Conservation (phyloP, 805 yeast genomes). For the Gaillardinia entomophila region DNA sequence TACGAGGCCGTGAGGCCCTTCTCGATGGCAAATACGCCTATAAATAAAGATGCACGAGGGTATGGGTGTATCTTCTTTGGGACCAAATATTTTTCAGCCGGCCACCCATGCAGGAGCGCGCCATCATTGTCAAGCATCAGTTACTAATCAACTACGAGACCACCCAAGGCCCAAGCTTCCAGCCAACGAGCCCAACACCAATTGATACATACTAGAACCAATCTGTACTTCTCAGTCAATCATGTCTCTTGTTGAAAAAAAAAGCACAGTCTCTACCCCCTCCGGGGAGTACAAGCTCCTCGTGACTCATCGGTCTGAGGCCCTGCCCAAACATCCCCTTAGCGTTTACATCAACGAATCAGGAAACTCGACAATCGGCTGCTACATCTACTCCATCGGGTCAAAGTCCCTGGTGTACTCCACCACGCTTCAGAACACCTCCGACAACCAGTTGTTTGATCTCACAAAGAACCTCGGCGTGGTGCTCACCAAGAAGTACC, state of each 20-base stretch:
- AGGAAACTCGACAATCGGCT: constrained; percentile 28
- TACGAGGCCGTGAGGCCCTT: no score
- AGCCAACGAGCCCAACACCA: no score
- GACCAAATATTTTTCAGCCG: no score
- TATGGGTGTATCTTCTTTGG: no score
- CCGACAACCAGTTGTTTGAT: constrained; percentile 37
- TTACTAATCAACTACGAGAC: constrained; percentile 6
- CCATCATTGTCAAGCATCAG: not conserved
- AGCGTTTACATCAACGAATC: constrained; percentile 24
- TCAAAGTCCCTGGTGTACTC: constrained; percentile 22
- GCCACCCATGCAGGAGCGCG: no score
- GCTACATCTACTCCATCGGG: constrained; percentile 39
- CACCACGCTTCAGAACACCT: constrained; percentile 39
- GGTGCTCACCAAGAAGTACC: constrained; percentile 33
- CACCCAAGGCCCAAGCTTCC: no score
- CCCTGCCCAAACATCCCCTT: constrained; percentile 14
- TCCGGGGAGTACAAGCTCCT: constrained; percentile 9
- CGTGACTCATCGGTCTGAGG: constrained; percentile 5
- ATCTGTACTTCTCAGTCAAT: no score
- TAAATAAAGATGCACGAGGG: no score
- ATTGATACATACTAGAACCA: no score
- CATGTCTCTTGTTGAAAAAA: no score
- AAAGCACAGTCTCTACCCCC: constrained; percentile 3
- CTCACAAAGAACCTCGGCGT: constrained; percentile 37
- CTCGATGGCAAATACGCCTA: no score